Evolutionary conservation across 352 stramenopile genomes (phyloP).

Genomic region (Pythium oligandrum): DNA sequence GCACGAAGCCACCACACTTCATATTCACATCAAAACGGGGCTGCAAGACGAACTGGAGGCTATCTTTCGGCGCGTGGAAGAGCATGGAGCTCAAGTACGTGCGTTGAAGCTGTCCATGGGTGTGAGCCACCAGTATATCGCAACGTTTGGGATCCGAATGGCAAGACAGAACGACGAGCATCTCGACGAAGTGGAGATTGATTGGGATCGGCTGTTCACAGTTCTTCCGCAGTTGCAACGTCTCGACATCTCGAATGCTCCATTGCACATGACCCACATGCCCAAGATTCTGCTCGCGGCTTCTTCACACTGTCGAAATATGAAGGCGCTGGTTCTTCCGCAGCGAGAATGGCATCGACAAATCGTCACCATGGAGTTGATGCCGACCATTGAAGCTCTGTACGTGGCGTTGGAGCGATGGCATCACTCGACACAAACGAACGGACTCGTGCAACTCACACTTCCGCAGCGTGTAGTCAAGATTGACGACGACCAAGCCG

Average conservation of each 20-base stretch:
- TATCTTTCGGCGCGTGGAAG: neutral
- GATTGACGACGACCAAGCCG: conserved; percentile 1
- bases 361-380: conserved; percentile 7
- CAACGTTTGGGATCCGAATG: conserved; percentile 19
- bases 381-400: conserved; percentile 13
- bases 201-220: conserved; percentile 18
- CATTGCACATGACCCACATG: conserved; percentile 12
- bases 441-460: conserved; percentile 22
- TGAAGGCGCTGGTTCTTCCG: conserved; percentile 13
- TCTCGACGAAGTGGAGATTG: conserved; percentile 12
- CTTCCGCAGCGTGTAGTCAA: conserved; percentile 18
- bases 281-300: conserved; percentile 9
- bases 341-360: conserved; percentile 13
- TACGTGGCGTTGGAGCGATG: conserved; percentile 10
- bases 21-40: conserved; percentile 5
- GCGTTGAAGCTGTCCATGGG: conserved; percentile 9
- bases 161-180: conserved; percentile 10
- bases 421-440: conserved; percentile 3
- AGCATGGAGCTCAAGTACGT: conserved; percentile 4
- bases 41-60: conserved; percentile 3
- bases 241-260: conserved; percentile 12
- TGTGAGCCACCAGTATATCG: conserved; percentile 14
- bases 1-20: conserved; percentile 4
- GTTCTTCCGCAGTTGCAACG: conserved; percentile 10
- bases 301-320: conserved; percentile 1